Evolutionary conservation across 805 yeast genomes (phyloP).

Genomic region (Kodamaea kakaduensis): DNA sequence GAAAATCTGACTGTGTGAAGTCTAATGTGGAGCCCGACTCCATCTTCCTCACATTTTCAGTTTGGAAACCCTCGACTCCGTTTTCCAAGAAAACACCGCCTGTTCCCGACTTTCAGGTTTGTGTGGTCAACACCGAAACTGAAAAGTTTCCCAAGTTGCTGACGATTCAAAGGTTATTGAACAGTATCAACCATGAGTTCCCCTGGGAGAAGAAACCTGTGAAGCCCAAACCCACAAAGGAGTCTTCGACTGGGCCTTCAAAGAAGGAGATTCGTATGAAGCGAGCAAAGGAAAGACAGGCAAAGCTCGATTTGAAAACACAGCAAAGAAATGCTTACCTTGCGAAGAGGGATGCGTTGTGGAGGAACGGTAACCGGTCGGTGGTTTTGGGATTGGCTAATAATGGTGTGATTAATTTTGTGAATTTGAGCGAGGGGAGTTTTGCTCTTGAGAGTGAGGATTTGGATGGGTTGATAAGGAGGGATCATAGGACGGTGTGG

Average conservation of each 20-base stretch:
- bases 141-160: constrained; percentile 43
- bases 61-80: constrained; percentile 78
- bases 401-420: constrained; percentile 68
- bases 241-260: constrained; percentile 13
- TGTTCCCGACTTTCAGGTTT: constrained; percentile 69
- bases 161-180: constrained; percentile 36
- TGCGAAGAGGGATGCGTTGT: constrained; percentile 32
- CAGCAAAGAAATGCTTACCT: constrained; percentile 25
- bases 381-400: constrained; percentile 70
- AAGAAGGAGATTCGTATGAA: constrained; percentile 24
- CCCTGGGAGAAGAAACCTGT: constrained; percentile 2
- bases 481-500: constrained; percentile 19
- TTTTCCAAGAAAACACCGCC: constrained; percentile 72
- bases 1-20: neutral
- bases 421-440: constrained; percentile 48
- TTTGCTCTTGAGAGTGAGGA: constrained; percentile 31
- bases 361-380: constrained; percentile 51
- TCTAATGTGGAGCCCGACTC: neutral
- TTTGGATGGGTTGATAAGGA: constrained; percentile 16
- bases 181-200: constrained; percentile 9
- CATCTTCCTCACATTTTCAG: constrained; percentile 48
- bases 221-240: constrained; percentile 2
- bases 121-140: constrained; percentile 48
- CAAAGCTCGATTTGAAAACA: constrained; percentile 19
- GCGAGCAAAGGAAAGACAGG: constrained; percentile 24